phyloP scores from a whole-genome alignment of 1,139 yeast genomes.

The Protomyces pachydermus region DNA sequence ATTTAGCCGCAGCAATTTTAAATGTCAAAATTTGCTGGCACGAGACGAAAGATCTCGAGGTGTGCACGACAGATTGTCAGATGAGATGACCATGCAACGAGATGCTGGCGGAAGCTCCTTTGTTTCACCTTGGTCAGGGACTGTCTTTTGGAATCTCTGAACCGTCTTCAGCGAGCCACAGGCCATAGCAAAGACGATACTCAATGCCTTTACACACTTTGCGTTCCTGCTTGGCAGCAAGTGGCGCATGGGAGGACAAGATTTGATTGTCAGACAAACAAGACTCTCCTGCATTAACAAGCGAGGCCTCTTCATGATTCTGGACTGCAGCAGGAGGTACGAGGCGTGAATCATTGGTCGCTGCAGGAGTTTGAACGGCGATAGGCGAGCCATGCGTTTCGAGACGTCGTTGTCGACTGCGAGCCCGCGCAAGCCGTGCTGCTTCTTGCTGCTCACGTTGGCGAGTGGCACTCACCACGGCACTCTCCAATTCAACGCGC shows the following conservation, averaged over 20 bases:
- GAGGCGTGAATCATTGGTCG: background rate
- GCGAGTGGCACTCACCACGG: background rate
- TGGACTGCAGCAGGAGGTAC: no score
- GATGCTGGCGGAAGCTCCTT: no score
- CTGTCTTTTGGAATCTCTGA: background rate
- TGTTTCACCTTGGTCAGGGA: no score
- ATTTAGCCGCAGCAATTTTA: no score
- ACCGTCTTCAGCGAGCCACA: constrained; percentile 9
- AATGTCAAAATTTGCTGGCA: no score
- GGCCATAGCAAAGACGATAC: constrained; percentile 17
- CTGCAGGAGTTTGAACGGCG: background rate
- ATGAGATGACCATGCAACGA: no score
- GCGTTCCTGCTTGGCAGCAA: background rate
- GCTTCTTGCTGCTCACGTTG: background rate
- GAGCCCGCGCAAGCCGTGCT: background rate
- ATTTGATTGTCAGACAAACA: background rate
- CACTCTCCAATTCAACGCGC: background rate
- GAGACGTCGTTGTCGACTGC: background rate
- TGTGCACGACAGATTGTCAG: no score
- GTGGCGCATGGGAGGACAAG: constrained; percentile 8
- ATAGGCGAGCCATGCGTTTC: background rate
- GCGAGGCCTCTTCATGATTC: background rate
- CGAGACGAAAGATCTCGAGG: no score
- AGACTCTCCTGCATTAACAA: background rate
- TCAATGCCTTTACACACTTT: constrained; percentile 1